A percentile compares a stretch with the other conserved stretches of the same genome.
These are phyloP conservation scores for Fusarium chuoi DNA, from an alignment of 2,329 filamentous ascomycete species.

Conservation along the genomic window DNA sequence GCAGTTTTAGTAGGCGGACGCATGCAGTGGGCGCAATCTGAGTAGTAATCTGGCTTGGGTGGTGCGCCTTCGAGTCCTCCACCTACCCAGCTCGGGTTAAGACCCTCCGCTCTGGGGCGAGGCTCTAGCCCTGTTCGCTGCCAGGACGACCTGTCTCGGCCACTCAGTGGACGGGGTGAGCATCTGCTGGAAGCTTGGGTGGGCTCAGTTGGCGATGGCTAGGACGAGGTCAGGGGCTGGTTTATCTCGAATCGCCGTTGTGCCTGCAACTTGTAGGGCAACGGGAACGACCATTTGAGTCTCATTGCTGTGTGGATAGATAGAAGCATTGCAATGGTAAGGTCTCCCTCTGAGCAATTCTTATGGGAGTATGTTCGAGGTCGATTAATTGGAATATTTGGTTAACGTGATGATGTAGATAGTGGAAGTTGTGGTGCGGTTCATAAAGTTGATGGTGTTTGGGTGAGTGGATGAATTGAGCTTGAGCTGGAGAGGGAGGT, in stretches of 20 bases:
- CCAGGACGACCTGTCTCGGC: constrained; percentile 31
- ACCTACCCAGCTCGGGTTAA: constrained; percentile 39
- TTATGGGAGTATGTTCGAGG: background rate
- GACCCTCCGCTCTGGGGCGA: constrained; percentile 35
- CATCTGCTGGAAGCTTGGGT: constrained; percentile 35
- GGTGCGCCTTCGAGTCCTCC: constrained; percentile 36
- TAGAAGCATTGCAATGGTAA: background rate
- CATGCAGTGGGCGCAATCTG: constrained; percentile 34
- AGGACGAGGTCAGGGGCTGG: constrained; percentile 37
- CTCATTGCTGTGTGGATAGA: background rate
- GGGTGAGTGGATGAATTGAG: constrained; percentile 27
- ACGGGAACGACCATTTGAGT: background rate
- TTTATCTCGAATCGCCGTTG: constrained; percentile 19
- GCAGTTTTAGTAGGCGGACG: constrained; percentile 24
- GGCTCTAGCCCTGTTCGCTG: constrained; percentile 37
- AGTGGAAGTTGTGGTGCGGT: constrained; percentile 15
- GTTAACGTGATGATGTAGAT: constrained; percentile 22
- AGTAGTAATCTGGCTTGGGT: constrained; percentile 35
- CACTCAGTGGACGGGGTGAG: constrained; percentile 28
- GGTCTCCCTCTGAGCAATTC: background rate
- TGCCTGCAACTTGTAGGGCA: constrained; percentile 17
- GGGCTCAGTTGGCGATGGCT: constrained; percentile 25
- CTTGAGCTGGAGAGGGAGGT: constrained; percentile 6
- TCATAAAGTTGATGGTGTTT: constrained; percentile 23
- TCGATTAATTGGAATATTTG: background rate